Base-by-base conservation (phyloP, 2,329 filamentous ascomycete genomes). In the Aurifilum marmelostoma region DNA sequence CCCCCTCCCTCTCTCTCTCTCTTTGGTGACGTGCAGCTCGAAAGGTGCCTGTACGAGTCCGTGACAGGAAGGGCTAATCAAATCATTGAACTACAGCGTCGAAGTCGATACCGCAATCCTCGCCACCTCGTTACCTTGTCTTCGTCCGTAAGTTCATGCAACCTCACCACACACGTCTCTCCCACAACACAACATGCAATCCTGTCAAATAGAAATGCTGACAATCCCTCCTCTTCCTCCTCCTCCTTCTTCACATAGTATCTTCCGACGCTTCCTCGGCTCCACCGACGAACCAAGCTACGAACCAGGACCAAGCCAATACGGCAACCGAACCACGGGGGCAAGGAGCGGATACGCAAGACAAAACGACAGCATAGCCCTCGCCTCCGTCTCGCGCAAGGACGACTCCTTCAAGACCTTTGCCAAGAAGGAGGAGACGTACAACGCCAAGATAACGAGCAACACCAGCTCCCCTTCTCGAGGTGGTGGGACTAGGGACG, bases 221-320 rank as follows among this genome's bases (percentile, higher is more conserved):
- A 58, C 32, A 29, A 39, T 16, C n/a, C n/a, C n/a, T n/a, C n/a
- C n/a, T n/a, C n/a, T n/a, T n/a, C n/a, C n/a, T n/a, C n/a, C n/a
- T n/a, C n/a, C n/a, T n/a, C 12, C 18, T 0, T 1, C 21, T 6
- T 32, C 41, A 3, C 18, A n/a, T 5, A 63, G 61, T 32, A 63
- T 63, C 61, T 63, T 63, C 24, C 24, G 41, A 18, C 61, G 61
- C n/a, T 63, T 63, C 16, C 61, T 63, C 41, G 61, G 61, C 41
- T 63, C 61, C 5, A 63, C 61, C 24, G 50, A 63, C 61, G 61
- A 63, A n/a, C 61, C 61, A 14, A 63, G 61, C 41, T 63, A 63
- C n/a, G 41, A 39, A 18, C 56, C 37, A 59, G 61, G 39, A 8
- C 39, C 61, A 32, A 63, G 41, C 39, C 39, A 43, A 11, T 63